Percentiles rank a stretch among this genome's conserved stretches.
Evolutionary conservation across 306 rosid genomes (phyloP).

Genomic region (Urtica urens): DNA sequence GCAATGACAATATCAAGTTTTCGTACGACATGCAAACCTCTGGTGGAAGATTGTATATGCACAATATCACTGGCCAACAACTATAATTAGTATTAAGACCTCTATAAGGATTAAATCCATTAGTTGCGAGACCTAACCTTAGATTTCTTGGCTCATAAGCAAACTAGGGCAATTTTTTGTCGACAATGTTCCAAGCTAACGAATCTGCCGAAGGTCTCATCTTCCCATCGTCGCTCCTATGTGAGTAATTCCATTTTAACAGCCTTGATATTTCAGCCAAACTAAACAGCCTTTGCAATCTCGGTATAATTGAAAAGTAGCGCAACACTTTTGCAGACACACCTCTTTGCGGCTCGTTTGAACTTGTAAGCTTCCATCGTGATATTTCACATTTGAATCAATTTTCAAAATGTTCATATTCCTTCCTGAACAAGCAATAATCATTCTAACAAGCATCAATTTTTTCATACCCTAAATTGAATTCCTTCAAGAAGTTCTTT

Average conservation of each 20-base stretch:
- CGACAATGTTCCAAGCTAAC: not conserved
- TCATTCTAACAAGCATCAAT: not conserved
- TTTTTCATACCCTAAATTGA: not conserved
- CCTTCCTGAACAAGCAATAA: constrained; percentile 5
- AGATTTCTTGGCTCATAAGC: not conserved
- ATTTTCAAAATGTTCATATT: not conserved
- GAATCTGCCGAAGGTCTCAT: not conserved
- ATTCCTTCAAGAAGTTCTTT: not conserved
- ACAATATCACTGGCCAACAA: constrained; percentile 5
- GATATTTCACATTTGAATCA: not conserved
- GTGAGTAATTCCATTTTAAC: not conserved
- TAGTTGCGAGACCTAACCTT: not conserved
- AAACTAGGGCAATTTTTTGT: not conserved
- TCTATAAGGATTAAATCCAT: not conserved
- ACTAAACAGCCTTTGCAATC: constrained; percentile 1
- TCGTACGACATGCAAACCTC: not conserved
- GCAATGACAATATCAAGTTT: not conserved
- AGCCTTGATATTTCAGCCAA: not conserved
- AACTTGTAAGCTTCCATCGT: not conserved
- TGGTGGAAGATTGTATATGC: not conserved
- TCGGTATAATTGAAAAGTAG: not conserved
- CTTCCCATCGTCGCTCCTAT: constrained; percentile 2
- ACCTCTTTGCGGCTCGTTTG: not conserved
- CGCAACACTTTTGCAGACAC: not conserved
- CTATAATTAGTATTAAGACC: not conserved